phyloP scores from a whole-genome alignment of 1,284 basidiomycete species.

The Microbotryum violaceum region DNA sequence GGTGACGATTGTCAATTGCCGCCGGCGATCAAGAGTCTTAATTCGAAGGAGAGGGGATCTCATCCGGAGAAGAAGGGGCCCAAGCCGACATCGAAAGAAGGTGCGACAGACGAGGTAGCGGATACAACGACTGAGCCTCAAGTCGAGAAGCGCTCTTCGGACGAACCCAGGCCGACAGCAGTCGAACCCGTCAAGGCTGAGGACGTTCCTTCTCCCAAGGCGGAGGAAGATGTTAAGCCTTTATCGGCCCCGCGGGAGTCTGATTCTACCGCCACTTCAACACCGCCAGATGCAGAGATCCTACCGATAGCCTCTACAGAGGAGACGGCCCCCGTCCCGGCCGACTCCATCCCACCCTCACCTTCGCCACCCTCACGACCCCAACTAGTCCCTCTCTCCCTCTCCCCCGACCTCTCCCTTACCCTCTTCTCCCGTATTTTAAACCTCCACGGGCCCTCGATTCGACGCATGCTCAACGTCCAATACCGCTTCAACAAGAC shows the following conservation, averaged over 20 bases:
- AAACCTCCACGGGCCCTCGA: conserved; percentile 67
- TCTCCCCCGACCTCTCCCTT: conserved; percentile 69
- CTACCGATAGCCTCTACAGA: background rate
- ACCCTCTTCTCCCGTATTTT: conserved; percentile 90
- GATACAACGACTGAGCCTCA: too few species aligned
- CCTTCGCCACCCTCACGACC: background rate
- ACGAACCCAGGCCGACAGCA: too few species aligned
- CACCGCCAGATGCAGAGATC: background rate
- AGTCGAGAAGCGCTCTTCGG: too few species aligned
- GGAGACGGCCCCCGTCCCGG: background rate
- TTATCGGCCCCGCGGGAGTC: background rate
- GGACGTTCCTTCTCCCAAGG: too few species aligned
- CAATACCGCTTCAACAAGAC: conserved; percentile 40
- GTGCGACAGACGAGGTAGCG: conserved; percentile 1
- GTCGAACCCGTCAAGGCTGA: too few species aligned
- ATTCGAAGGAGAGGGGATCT: conserved; percentile 1
- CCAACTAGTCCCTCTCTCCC: conserved; percentile 44
- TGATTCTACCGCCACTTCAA: background rate
- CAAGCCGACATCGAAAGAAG: conserved; percentile 23
- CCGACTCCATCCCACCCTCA: background rate
- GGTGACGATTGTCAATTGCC: conserved; percentile 56
- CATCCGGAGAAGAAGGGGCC: conserved; percentile 16
- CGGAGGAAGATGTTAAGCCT: too few species aligned
- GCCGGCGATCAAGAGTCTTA: conserved; percentile 70
- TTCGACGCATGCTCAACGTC: conserved; percentile 75